These are phyloP conservation scores for Pleurotus tuber-regium DNA, from an alignment of 768 basidiomycete genomes.

Conservation along the genomic window DNA sequence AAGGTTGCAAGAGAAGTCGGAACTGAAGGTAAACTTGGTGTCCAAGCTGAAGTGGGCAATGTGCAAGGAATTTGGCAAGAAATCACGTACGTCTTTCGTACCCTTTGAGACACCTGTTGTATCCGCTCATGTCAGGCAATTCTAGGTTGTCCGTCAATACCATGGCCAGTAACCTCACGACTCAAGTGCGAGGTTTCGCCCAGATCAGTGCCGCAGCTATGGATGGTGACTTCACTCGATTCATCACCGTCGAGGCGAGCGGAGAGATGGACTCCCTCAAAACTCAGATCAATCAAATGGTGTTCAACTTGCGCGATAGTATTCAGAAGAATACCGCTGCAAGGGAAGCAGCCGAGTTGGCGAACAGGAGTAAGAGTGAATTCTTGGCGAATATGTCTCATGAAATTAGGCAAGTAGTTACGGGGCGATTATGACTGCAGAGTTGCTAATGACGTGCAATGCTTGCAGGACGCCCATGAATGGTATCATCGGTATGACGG, in stretches of 20 bases:
- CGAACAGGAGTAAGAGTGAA: constrained; percentile 96
- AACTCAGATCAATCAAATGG: constrained; percentile 99
- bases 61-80: constrained; percentile 99
- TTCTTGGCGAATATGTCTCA: constrained; percentile 99
- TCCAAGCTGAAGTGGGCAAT: constrained; percentile 94
- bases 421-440: too few species aligned
- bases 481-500: constrained; percentile 99
- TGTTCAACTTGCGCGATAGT: constrained; percentile 92
- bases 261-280: constrained; percentile 99
- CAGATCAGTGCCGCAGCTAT: constrained; percentile 98
- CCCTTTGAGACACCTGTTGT: not conserved
- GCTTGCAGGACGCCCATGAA: constrained; percentile 94
- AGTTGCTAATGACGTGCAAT: too few species aligned
- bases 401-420: constrained; percentile 85
- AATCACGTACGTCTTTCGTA: constrained; percentile 72
- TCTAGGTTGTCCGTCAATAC: constrained; percentile 91
- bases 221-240: constrained; percentile 97
- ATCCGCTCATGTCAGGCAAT: not conserved
- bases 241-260: constrained; percentile 97
- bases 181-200: constrained; percentile 97
- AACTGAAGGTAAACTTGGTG: constrained; percentile 97
- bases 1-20: constrained; percentile 97
- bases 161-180: constrained; percentile 96
- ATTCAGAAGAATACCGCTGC: constrained; percentile 99
- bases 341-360: constrained; percentile 93